Conservation (phyloP, 108 stramenopile genomes). For the Cylindrotheca closterium region DNA sequence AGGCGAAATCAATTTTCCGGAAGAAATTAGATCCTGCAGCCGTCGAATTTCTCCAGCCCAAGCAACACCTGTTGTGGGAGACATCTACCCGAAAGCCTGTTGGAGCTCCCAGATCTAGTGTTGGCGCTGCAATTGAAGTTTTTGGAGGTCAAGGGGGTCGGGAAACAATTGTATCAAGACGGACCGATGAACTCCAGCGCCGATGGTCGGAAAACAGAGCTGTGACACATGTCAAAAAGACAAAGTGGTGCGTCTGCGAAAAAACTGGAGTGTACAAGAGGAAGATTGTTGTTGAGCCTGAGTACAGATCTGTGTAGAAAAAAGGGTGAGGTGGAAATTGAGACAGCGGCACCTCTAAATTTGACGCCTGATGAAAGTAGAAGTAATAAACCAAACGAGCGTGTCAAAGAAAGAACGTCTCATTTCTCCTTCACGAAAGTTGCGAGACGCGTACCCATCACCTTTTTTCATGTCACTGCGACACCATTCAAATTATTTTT, state of each 20-base stretch:
- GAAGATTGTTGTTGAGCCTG: slow-evolving; percentile 31
- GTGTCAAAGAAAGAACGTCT: no score
- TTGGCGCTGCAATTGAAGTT: slow-evolving; percentile 20
- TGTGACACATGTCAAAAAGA: slow-evolving; percentile 36
- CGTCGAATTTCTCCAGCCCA: slow-evolving; percentile 13
- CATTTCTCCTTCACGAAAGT: no score
- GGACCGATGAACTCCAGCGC: slow-evolving; percentile 36
- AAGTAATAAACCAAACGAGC: no score
- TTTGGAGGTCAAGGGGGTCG: slow-evolving; percentile 23
- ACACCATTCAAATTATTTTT: no score
- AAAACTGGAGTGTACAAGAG: slow-evolving; percentile 39
- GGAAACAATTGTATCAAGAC: slow-evolving; percentile 27
- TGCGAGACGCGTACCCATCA: no score
- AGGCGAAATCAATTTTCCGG: slow-evolving; percentile 1
- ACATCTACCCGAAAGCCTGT: background rate
- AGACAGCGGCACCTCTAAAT: no score
- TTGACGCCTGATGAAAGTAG: no score
- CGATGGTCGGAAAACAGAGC: slow-evolving; percentile 26
- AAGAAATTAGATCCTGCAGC: slow-evolving; percentile 25
- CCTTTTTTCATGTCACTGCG: no score
- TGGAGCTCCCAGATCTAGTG: slow-evolving; percentile 1
- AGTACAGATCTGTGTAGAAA: slow-evolving; percentile 6
- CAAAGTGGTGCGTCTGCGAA: slow-evolving; percentile 30
- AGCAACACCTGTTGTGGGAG: background rate
- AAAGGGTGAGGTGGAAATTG: background rate